phyloP scores from a whole-genome alignment of 768 basidiomycete genomes.

The Rossbeevera mucosa region DNA sequence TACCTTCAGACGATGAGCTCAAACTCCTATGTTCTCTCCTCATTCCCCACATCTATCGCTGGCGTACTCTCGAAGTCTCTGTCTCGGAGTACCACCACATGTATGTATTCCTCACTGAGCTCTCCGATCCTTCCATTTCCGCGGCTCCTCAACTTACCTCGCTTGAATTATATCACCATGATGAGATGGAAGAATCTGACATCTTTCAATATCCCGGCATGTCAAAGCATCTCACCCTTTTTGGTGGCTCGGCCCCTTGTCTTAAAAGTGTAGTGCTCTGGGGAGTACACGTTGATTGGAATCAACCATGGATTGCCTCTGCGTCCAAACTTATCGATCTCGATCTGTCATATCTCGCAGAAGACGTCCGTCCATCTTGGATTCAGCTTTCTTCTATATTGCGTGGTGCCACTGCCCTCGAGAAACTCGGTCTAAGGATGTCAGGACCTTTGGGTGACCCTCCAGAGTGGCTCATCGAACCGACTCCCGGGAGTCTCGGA shows the following conservation, averaged over 20 bases:
- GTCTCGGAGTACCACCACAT: slow-evolving; percentile 47
- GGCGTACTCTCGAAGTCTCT: slow-evolving; percentile 47
- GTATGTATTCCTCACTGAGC: slow-evolving; percentile 37
- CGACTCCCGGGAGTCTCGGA: slow-evolving; percentile 12
- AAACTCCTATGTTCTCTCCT: slow-evolving; percentile 34
- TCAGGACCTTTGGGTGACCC: slow-evolving; percentile 53
- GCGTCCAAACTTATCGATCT: slow-evolving; percentile 40
- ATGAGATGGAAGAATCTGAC: slow-evolving; percentile 37
- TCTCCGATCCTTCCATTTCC: slow-evolving; percentile 36
- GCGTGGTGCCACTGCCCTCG: slow-evolving; percentile 47
- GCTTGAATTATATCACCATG: slow-evolving; percentile 54
- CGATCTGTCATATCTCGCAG: slow-evolving; percentile 58
- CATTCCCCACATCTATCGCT: slow-evolving; percentile 49
- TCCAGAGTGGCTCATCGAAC: slow-evolving; percentile 32
- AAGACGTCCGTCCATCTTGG: slow-evolving; percentile 61
- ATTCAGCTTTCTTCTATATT: slow-evolving; percentile 50
- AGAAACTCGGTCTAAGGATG: slow-evolving; percentile 45
- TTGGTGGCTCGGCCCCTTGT: slow-evolving; percentile 50
- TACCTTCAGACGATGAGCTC: slow-evolving; percentile 22
- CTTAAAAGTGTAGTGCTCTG: slow-evolving; percentile 49
- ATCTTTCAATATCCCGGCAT: slow-evolving; percentile 22
- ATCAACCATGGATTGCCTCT: slow-evolving; percentile 32
- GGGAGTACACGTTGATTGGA: slow-evolving; percentile 73
- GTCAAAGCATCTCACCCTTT: slow-evolving; percentile 41
- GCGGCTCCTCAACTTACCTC: slow-evolving; percentile 51